phyloP scores from a whole-genome alignment of 2,329 filamentous ascomycete species.

The Diaporthe citriasiana region DNA sequence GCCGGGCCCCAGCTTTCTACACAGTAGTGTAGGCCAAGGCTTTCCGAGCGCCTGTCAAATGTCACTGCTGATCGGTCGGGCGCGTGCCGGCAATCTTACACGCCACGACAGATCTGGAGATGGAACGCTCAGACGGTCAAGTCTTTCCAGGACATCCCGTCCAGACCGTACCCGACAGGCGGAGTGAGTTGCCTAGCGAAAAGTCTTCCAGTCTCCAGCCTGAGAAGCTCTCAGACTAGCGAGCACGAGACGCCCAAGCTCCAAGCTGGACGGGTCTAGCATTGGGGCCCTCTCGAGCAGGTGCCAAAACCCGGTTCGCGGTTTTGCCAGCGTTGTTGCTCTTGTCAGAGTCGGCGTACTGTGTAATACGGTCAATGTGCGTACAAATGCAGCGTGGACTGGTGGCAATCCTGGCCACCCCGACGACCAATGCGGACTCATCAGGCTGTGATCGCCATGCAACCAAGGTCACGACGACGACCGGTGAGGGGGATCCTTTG shows the following conservation, averaged over 20 bases:
- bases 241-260: constrained; percentile 26
- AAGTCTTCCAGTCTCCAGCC: constrained; percentile 1
- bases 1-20: constrained; percentile 10
- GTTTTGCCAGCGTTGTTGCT: background rate
- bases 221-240: background rate
- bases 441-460: constrained; percentile 17
- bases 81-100: constrained; percentile 22
- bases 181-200: background rate
- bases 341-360: background rate
- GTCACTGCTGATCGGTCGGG: constrained; percentile 27
- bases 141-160: constrained; percentile 18
- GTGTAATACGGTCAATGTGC: background rate
- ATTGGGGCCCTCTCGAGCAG: background rate
- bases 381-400: background rate
- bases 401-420: background rate
- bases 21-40: constrained; percentile 19
- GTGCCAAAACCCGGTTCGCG: background rate
- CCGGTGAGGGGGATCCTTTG: constrained; percentile 26
- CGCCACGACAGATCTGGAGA: constrained; percentile 30
- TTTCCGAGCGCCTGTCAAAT: constrained; percentile 30
- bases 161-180: constrained; percentile 6
- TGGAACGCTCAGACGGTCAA: constrained; percentile 18
- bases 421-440: background rate
- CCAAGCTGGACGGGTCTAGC: background rate
- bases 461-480: constrained; percentile 13